These are phyloP conservation scores for Rhodotorula mucilaginosa DNA, from an alignment of 1,284 basidiomycete species.

Conservation along the genomic window DNA sequence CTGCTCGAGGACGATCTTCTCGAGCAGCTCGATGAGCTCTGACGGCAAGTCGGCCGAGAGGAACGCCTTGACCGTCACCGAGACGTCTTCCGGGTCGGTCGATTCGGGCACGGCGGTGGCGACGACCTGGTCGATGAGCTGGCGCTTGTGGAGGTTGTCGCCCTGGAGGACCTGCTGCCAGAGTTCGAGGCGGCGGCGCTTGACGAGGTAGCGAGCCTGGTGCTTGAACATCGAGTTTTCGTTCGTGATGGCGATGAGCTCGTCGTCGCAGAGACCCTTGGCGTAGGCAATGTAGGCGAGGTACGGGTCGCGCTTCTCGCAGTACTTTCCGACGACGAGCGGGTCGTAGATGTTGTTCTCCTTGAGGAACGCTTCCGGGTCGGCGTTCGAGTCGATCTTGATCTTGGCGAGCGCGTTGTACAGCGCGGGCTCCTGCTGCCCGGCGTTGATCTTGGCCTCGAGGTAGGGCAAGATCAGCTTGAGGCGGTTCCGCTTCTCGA, in stretches of 20 bases:
- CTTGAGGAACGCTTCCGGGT: constrained; percentile 95
- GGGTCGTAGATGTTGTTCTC: constrained; percentile 99
- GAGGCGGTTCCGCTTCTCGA: constrained; percentile 91
- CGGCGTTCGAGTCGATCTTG: constrained; percentile 97
- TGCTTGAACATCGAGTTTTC: constrained; percentile 99
- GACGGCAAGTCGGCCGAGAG: constrained; percentile 94
- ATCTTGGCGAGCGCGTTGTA: constrained; percentile 99
- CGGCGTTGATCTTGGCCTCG: constrained; percentile 84
- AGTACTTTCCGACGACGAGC: constrained; percentile 96
- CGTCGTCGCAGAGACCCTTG: constrained; percentile 98
- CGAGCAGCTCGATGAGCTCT: constrained; percentile 93
- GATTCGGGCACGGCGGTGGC: constrained; percentile 95
- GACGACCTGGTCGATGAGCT: constrained; percentile 92
- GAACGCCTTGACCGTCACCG: constrained; percentile 98
- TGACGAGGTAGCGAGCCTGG: constrained; percentile 96
- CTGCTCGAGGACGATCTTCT: constrained; percentile 97
- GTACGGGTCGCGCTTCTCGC: constrained; percentile 97
- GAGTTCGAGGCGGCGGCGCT: constrained; percentile 89
- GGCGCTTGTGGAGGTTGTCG: constrained; percentile 88
- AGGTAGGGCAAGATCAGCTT: constrained; percentile 98
- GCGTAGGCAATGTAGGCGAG: constrained; percentile 99
- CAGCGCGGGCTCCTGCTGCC: constrained; percentile 85
- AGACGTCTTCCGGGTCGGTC: constrained; percentile 98
- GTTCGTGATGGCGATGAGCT: constrained; percentile 95
- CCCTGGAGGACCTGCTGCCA: constrained; percentile 92